Percentiles rank a stretch among this genome's conserved stretches.
Evolutionary conservation across 129 eudicot genomes (phyloP).

Genomic region (Centrapalus pauciflorus): DNA sequence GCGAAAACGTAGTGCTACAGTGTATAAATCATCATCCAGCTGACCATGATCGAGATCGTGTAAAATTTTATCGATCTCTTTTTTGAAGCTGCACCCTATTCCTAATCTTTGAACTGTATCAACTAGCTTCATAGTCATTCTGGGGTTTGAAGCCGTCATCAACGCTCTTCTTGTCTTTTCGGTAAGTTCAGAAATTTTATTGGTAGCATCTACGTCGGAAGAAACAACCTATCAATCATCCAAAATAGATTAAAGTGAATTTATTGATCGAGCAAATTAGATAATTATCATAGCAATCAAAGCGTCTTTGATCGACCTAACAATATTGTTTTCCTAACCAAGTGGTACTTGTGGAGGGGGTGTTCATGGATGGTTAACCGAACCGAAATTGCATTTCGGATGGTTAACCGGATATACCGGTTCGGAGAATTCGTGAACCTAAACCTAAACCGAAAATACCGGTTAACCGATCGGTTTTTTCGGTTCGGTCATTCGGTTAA

Average conservation of each 20-base stretch:
- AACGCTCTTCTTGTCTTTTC: constrained; percentile 21
- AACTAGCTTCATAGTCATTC: constrained; percentile 23
- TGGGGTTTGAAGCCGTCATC: constrained; percentile 14
- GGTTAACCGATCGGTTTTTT: no score
- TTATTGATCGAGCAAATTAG: no score
- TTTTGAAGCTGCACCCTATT: constrained; percentile 37
- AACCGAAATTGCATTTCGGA: no score
- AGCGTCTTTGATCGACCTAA: no score
- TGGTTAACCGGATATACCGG: no score
- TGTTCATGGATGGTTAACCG: no score
- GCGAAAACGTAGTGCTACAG: constrained; percentile 42
- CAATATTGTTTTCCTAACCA: no score
- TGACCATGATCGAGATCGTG: neutral
- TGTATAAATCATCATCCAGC: constrained; percentile 28
- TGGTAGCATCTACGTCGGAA: constrained; percentile 21
- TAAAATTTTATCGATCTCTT: constrained; percentile 26
- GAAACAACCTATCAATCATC: constrained; percentile 10
- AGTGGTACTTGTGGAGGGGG: no score
- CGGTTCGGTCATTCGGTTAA: no score
- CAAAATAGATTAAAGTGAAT: neutral
- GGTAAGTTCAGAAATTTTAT: constrained; percentile 15
- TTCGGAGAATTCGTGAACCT: no score
- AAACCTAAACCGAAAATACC: no score
- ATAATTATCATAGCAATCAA: no score
- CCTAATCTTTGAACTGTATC: constrained; percentile 57